Conservation (phyloP, 306 rosid genomes). For the Astragalus membranaceus region DNA sequence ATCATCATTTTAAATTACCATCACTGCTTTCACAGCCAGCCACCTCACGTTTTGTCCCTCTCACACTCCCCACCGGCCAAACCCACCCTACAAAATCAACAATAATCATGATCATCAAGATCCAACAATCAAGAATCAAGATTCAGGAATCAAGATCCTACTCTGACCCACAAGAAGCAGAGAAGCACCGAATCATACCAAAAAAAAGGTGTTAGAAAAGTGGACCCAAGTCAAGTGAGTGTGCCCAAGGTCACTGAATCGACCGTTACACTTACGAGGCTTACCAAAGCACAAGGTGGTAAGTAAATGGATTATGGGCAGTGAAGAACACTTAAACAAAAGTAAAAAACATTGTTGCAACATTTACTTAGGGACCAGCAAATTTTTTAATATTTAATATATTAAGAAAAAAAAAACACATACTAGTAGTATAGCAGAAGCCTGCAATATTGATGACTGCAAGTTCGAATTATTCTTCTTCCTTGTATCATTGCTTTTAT, state of each 20-base stretch:
- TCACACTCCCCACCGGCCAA: not conserved
- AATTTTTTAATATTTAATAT: not conserved
- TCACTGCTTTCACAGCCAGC: constrained; percentile 18
- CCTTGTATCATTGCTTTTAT: constrained; percentile 68
- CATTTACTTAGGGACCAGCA: constrained; percentile 24
- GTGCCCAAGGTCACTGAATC: constrained; percentile 21
- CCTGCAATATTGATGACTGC: constrained; percentile 63
- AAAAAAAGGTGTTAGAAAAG: not conserved
- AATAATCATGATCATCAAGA: not conserved
- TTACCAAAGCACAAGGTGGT: constrained; percentile 2
- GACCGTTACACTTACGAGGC: constrained; percentile 37
- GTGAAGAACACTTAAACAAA: not conserved
- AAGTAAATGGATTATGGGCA: constrained; percentile 23
- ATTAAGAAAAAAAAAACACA: not conserved
- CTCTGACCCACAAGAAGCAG: not conserved
- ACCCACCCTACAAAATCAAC: not conserved
- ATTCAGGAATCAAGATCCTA: not conserved
- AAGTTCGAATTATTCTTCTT: constrained; percentile 92
- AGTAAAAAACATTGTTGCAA: not conserved
- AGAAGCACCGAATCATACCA: constrained; percentile 12
- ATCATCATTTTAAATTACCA: not conserved
- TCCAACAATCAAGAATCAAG: not conserved
- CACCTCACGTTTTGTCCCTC: not conserved
- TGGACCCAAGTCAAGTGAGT: constrained; percentile 15
- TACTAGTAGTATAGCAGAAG: constrained; percentile 44